Evolutionary conservation across 805 yeast genomes (phyloP).

Genomic region (Cyberlindnera veronae): DNA sequence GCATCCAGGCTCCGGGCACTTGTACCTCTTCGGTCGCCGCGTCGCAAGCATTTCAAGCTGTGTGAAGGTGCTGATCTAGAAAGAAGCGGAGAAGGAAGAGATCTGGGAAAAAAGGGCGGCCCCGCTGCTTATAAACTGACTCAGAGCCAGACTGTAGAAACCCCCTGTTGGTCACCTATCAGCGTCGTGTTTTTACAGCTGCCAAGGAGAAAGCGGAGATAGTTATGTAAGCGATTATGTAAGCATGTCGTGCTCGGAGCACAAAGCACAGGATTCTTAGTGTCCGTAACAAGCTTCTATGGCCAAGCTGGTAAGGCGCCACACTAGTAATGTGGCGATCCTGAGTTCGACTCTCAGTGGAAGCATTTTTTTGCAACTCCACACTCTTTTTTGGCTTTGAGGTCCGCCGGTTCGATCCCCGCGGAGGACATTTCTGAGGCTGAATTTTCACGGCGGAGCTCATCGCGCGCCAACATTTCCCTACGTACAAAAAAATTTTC

Average conservation of each 20-base stretch:
- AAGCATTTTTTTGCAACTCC: slow-evolving; percentile 47
- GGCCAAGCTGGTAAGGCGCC: slow-evolving; percentile 76
- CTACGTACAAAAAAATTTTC: slow-evolving; percentile 7
- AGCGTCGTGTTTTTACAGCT: neutral
- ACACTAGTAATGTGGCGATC: slow-evolving; percentile 83
- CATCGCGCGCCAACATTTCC: neutral
- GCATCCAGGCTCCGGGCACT: slow-evolving; percentile 45
- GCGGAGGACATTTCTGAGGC: too few species aligned
- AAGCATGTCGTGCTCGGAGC: too few species aligned
- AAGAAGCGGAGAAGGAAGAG: neutral
- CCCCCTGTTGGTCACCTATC: neutral
- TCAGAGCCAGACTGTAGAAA: too few species aligned
- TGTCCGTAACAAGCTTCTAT: slow-evolving; percentile 36
- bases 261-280: too few species aligned
- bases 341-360: slow-evolving; percentile 74
- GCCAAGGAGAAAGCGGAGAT: neutral
- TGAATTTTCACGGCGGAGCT: neutral
- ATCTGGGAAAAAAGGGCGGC: neutral
- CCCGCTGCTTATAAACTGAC: neutral
- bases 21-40: slow-evolving; percentile 37
- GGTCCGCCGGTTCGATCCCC: neutral
- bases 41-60: neutral
- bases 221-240: neutral
- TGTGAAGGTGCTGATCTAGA: neutral
- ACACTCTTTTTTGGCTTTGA: neutral